phyloP scores from a whole-genome alignment of 2,329 filamentous ascomycete genomes.

The Bipolaris victoriae region DNA sequence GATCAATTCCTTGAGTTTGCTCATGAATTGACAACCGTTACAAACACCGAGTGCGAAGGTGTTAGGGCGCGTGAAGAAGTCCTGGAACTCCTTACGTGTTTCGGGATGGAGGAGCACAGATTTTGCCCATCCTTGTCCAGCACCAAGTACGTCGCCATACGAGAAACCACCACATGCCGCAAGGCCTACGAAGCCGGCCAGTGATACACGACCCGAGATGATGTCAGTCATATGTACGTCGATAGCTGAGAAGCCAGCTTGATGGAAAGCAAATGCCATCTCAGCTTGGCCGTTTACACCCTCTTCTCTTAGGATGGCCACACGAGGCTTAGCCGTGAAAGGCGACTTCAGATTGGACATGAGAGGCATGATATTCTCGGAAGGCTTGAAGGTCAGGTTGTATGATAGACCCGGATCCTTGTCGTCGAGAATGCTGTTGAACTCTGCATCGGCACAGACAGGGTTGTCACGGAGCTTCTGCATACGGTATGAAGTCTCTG shows the following conservation, averaged over 20 bases:
- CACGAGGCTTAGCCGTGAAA: slow-evolving; percentile 71
- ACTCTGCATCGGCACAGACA: slow-evolving; percentile 83
- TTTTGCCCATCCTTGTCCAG: slow-evolving; percentile 96
- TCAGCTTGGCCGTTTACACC: slow-evolving; percentile 96
- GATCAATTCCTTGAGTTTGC: slow-evolving; percentile 80
- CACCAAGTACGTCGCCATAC: slow-evolving; percentile 89
- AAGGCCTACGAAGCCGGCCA: slow-evolving; percentile 83
- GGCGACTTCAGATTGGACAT: slow-evolving; percentile 65
- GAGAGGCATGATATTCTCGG: slow-evolving; percentile 76
- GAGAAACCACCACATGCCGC: slow-evolving; percentile 98
- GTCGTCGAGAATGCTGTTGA: slow-evolving; percentile 73
- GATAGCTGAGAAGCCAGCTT: slow-evolving; percentile 87
- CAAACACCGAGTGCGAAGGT: slow-evolving; percentile 95
- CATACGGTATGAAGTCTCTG: slow-evolving; percentile 86
- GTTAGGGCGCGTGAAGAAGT: slow-evolving; percentile 85
- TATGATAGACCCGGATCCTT: slow-evolving; percentile 83
- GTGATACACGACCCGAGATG: slow-evolving; percentile 77
- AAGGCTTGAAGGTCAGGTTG: slow-evolving; percentile 79
- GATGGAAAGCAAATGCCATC: slow-evolving; percentile 95
- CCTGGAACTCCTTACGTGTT: slow-evolving; percentile 76
- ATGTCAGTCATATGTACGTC: slow-evolving; percentile 97
- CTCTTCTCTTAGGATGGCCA: slow-evolving; percentile 93
- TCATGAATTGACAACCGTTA: slow-evolving; percentile 97
- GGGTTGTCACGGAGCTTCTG: slow-evolving; percentile 90
- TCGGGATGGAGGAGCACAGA: slow-evolving; percentile 83